Percentiles rank a stretch among this genome's conserved stretches.
phyloP scores from a whole-genome alignment of 805 yeast species.

The Ogataea chonburiensis region DNA sequence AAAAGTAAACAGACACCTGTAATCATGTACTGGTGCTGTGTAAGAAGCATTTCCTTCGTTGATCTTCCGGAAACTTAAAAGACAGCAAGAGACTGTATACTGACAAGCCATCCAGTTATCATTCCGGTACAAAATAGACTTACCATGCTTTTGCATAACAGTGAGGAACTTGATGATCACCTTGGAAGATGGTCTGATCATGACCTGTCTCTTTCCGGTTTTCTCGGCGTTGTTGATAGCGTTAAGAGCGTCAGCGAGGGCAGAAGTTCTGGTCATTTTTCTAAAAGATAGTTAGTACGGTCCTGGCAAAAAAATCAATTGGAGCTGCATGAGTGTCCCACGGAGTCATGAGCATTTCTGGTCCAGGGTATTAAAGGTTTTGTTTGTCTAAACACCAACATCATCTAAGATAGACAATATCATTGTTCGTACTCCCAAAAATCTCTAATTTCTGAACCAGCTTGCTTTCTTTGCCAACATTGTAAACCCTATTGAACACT shows the following conservation, averaged over 20 bases:
- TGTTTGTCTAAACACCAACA: constrained; percentile 11
- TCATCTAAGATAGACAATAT: constrained; percentile 4
- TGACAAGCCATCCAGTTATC: constrained; percentile 98
- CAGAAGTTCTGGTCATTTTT: constrained; percentile 96
- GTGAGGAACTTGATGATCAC: constrained; percentile 95
- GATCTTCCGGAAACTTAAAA: constrained; percentile 95
- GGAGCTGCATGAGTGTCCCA: constrained; percentile 50
- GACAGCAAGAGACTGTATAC: constrained; percentile 86
- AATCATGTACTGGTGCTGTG: constrained; percentile 46
- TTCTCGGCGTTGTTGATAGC: constrained; percentile 99
- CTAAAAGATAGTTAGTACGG: constrained; percentile 30
- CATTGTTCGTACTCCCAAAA: constrained; percentile 18
- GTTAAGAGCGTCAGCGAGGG: constrained; percentile 97
- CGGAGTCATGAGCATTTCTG: constrained; percentile 45
- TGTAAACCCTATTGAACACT: constrained; percentile 8
- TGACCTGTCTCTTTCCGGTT: constrained; percentile 98
- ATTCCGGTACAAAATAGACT: constrained; percentile 65
- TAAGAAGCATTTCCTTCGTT: constrained; percentile 54
- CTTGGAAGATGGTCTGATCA: constrained; percentile 97
- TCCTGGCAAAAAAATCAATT: constrained; percentile 29
- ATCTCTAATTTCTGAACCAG: constrained; percentile 36
- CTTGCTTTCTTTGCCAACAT: constrained; percentile 23
- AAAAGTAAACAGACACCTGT: constrained; percentile 61
- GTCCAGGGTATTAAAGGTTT: constrained; percentile 21
- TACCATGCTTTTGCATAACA: constrained; percentile 98